phyloP scores from a whole-genome alignment of 495 filamentous ascomycete genomes.

The Articulospora tetracladia region DNA sequence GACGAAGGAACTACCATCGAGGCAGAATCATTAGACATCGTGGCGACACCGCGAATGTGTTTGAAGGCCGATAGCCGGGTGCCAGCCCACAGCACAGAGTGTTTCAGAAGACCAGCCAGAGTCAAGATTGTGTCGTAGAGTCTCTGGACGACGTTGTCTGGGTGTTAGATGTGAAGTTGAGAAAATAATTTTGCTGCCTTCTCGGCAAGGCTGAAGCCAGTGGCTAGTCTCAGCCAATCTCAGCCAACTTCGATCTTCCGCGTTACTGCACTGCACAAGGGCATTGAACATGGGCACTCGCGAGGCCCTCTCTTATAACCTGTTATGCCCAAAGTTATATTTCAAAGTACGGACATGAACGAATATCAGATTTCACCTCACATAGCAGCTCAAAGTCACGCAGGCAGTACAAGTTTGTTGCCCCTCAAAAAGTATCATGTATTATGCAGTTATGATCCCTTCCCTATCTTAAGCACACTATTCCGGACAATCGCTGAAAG shows the following conservation, averaged over 20 bases:
- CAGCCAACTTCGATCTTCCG: too few species aligned
- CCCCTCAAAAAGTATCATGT: conserved; percentile 19
- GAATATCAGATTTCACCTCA: too few species aligned
- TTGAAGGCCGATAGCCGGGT: conserved; percentile 19
- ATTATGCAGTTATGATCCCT: conserved; percentile 21
- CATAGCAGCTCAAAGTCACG: not conserved
- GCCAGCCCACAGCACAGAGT: conserved; percentile 23
- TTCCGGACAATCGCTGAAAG: conserved; percentile 17
- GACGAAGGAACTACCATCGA: conserved; percentile 7
- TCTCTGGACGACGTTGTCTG: not conserved
- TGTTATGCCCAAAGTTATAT: too few species aligned
- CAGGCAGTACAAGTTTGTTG: not conserved
- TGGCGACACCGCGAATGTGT: conserved; percentile 13
- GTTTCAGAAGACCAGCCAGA: conserved; percentile 14
- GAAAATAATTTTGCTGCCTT: conserved; percentile 12
- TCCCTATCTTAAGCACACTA: conserved; percentile 2
- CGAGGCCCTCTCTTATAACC: too few species aligned
- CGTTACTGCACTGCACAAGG: too few species aligned
- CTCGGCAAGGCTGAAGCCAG: conserved; percentile 18
- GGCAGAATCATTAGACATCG: conserved; percentile 14
- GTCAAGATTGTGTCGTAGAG: not conserved
- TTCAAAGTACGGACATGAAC: too few species aligned
- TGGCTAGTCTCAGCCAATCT: conserved; percentile 3
- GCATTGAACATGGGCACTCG: too few species aligned
- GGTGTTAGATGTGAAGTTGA: not conserved